These are phyloP conservation scores for Penicillium fuscoglaucum DNA, from an alignment of 2,329 filamentous ascomycete species.

Conservation along the genomic window DNA sequence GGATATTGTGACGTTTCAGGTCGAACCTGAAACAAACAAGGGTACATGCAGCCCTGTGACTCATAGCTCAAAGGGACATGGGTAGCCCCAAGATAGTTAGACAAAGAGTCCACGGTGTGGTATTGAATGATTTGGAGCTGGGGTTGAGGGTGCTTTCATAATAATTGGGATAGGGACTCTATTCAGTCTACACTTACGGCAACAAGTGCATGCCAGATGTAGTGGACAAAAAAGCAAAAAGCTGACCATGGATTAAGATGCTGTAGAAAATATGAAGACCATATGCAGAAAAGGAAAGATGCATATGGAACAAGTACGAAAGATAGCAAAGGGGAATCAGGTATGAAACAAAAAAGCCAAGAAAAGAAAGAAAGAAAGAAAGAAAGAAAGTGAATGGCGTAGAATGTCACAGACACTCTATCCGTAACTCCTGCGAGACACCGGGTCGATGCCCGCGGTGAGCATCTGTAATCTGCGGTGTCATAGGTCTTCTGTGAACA, in stretches of 20 bases:
- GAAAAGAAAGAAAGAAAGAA: slow-evolving; percentile 5
- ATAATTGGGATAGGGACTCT: background rate
- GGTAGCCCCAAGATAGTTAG: background rate
- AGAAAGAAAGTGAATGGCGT: background rate
- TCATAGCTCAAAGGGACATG: background rate
- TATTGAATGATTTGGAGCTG: background rate
- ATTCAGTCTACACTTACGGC: background rate
- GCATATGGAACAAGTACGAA: background rate
- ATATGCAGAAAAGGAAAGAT: background rate
- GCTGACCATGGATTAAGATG: background rate
- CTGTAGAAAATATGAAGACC: background rate
- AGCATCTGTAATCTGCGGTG: slow-evolving; percentile 32
- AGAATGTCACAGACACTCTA: slow-evolving; percentile 29
- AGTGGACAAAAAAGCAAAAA: background rate
- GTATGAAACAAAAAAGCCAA: background rate
- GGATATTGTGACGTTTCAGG: too few species aligned
- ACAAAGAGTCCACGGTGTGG: background rate
- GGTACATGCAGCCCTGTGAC: background rate
- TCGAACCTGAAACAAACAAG: too few species aligned
- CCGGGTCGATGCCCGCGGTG: slow-evolving; percentile 32
- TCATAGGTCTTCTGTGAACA: slow-evolving; percentile 30
- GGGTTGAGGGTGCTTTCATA: background rate
- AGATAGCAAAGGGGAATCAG: slow-evolving; percentile 6
- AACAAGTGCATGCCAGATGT: background rate
- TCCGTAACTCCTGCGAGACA: slow-evolving; percentile 35